Base-by-base conservation (phyloP, 306 rosid genomes). In the Alnus rubra region DNA sequence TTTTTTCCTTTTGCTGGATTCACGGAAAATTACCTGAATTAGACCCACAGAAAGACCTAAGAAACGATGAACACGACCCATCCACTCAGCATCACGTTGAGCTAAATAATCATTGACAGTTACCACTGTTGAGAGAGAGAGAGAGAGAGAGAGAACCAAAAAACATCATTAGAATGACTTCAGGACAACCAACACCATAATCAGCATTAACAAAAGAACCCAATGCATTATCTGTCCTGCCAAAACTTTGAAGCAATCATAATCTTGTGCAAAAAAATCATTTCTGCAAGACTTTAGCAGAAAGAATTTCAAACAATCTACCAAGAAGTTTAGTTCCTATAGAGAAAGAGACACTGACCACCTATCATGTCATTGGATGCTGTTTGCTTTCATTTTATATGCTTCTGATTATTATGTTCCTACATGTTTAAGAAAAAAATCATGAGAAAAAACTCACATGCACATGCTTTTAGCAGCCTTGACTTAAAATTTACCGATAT, bases 81-180 rank as follows among this genome's bases (percentile, higher is more conserved):
- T 95, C 98, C 98, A 95, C 82, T 95, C 98, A 77, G 98, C 97
- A 90, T 95, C 98, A n/a, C 98, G 93, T 78, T 92, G 97, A 88
- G 98, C 98, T 83, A 95, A 90, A 89, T 95, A 95, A 82, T 92
- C 98, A 30, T 95, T 95, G 75, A 95, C 98, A 3, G 98, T 92
- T 23, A 95, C 98, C 85, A 95, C 98, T 95, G 89, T 77, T 78
- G 73, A 60, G 7, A 81, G 71, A 48, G 48, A 72, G 30, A 81
- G 71, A 48, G 48, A 72, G 30, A 7, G 67, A 60, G 54, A 67
- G 63, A 45, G 71, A 76, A 49, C 76, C 47, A 19, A 23, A 50
- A 14, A 44, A 71, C 69, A 44, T 59, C 55, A 76, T 54, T 64
- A 59, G 58, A 56, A 78, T 50, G 12, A 10, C 80, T 76, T 51